phyloP scores from a whole-genome alignment of 2,329 filamentous ascomycete species.

The Dothideomycetes sp. region DNA sequence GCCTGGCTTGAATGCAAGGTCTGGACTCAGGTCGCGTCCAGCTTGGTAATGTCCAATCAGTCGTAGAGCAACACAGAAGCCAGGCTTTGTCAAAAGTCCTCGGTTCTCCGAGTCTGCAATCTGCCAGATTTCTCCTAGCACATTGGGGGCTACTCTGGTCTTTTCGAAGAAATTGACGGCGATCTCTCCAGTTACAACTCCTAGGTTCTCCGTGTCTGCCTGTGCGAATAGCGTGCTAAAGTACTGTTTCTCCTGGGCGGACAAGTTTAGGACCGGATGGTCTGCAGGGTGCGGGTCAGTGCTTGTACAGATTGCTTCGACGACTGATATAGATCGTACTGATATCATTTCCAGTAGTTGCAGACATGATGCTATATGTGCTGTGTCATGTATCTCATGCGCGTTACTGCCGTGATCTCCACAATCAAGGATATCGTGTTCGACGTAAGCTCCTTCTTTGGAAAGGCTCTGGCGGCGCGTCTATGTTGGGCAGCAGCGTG shows the following conservation, averaged over 20 bases:
- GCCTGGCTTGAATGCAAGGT: constrained; percentile 73
- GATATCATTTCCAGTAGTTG: constrained; percentile 4
- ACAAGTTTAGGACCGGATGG: constrained; percentile 51
- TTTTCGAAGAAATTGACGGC: constrained; percentile 98
- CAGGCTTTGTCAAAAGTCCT: constrained; percentile 81
- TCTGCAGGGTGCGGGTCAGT: constrained; percentile 15
- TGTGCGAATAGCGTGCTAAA: constrained; percentile 90
- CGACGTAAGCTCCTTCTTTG: too few relatives aligned
- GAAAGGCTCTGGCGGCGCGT: too few relatives aligned
- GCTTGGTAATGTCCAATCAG: constrained; percentile 94
- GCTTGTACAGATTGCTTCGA: background rate
- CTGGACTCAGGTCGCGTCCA: constrained; percentile 66
- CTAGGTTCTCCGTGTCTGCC: constrained; percentile 82
- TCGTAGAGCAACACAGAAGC: constrained; percentile 85
- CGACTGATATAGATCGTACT: constrained; percentile 6
- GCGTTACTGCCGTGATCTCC: too few relatives aligned
- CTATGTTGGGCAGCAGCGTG: too few relatives aligned
- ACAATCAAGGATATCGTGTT: too few relatives aligned
- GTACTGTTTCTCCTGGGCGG: constrained; percentile 81
- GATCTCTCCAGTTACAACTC: constrained; percentile 89
- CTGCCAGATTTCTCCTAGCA: constrained; percentile 97
- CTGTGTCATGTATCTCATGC: background rate
- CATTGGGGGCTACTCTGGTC: constrained; percentile 73
- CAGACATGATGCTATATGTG: background rate
- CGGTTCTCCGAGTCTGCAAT: constrained; percentile 96